Percentiles rank a stretch among this genome's conserved stretches.
These are phyloP conservation scores for Medakamo hakoo DNA, from an alignment of 139 green algal species.

Conservation along the genomic window DNA sequence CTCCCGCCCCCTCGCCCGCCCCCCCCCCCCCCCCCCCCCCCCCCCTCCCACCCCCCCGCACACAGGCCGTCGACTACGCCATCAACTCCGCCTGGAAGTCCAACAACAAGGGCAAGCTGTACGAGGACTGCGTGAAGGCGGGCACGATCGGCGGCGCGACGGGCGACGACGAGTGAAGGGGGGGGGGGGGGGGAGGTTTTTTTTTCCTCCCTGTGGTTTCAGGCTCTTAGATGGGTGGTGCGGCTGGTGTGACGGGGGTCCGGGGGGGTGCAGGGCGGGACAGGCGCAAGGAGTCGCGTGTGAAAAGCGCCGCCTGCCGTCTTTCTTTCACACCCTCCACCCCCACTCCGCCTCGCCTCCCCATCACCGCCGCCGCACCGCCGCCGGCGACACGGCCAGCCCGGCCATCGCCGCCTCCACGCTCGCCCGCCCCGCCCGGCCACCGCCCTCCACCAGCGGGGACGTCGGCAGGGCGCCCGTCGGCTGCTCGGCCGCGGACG, in stretches of 20 bases:
- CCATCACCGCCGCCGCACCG: too few species aligned
- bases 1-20: too few species aligned
- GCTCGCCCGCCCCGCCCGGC: too few species aligned
- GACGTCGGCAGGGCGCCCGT: too few species aligned
- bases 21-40: neutral
- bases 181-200: neutral
- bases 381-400: too few species aligned
- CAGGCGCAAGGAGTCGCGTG: constrained; percentile 1
- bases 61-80: constrained; percentile 13
- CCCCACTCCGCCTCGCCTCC: too few species aligned
- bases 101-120: constrained; percentile 17
- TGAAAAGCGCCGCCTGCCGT: too few species aligned
- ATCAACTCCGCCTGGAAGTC: constrained; percentile 20
- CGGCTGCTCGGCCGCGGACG: too few species aligned
- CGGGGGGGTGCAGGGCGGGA: constrained; percentile 3
- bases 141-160: neutral
- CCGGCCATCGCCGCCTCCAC: too few species aligned
- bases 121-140: neutral
- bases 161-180: constrained; percentile 4
- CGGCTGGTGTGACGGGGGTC: neutral
- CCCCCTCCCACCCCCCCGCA: neutral
- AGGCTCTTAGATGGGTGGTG: neutral
- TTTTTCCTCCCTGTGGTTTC: neutral
- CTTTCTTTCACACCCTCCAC: too few species aligned
- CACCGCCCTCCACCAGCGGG: too few species aligned